A percentile compares a stretch with the other conserved stretches of the same genome.
phyloP scores from a whole-genome alignment of 257 asterid genomes.

The Gardenia jasminoides region DNA sequence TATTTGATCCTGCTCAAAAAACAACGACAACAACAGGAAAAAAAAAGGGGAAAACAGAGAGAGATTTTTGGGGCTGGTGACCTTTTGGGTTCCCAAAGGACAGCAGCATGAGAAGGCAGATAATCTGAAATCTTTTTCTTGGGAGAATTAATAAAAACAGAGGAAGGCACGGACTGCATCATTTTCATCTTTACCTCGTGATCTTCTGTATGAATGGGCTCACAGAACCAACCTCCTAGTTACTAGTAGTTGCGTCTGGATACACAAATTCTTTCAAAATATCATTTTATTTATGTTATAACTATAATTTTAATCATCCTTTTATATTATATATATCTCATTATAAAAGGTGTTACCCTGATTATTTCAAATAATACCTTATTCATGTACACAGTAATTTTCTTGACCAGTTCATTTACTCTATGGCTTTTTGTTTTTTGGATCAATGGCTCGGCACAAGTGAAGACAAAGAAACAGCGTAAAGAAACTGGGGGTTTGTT shows the following conservation, averaged over 20 bases:
- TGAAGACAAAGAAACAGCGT: too few relatives aligned
- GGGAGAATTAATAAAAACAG: background rate
- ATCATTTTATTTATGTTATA: too few relatives aligned
- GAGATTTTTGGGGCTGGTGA: background rate
- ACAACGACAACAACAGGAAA: too few relatives aligned
- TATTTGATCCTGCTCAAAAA: background rate
- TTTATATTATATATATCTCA: too few relatives aligned
- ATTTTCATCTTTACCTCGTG: background rate
- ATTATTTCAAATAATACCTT: too few relatives aligned
- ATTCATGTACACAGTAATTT: background rate
- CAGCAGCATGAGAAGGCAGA: slow-evolving; percentile 1
- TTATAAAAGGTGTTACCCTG: too few relatives aligned
- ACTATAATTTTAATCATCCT: too few relatives aligned
- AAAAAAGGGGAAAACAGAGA: too few relatives aligned
- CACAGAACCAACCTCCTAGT: background rate
- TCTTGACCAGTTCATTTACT: background rate
- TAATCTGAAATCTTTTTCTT: background rate
- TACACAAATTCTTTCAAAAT: too few relatives aligned
- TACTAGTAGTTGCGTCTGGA: background rate
- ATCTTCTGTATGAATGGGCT: background rate
- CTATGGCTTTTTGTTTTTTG: too few relatives aligned
- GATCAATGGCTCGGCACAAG: too few relatives aligned
- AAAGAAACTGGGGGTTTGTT: too few relatives aligned
- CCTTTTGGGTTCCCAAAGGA: slow-evolving; percentile 20
- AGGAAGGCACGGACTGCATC: background rate